phyloP scores from a whole-genome alignment of 2,329 filamentous ascomycete genomes.

The Penicillium rolfsii region DNA sequence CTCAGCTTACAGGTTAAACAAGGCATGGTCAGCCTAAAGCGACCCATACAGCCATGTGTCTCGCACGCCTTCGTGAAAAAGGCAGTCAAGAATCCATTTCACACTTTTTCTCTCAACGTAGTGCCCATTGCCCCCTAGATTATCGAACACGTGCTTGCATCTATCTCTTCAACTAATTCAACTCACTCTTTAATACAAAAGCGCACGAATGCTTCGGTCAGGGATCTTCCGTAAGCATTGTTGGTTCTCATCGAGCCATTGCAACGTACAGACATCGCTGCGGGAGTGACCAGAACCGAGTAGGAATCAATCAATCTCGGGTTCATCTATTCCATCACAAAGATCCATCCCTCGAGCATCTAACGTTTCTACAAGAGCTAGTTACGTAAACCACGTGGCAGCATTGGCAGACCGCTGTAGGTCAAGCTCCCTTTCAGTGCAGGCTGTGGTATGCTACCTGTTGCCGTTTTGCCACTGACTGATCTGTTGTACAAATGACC shows the following conservation, averaged over 20 bases:
- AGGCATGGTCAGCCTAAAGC: slow-evolving; percentile 12
- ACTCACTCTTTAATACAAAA: slow-evolving; percentile 9
- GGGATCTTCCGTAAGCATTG: slow-evolving; percentile 3
- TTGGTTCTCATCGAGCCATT: neutral
- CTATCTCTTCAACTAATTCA: slow-evolving; percentile 8
- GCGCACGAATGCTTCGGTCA: slow-evolving; percentile 2
- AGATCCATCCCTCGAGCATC: too few relatives aligned
- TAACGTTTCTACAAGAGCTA: too few relatives aligned
- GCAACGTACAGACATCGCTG: too few relatives aligned
- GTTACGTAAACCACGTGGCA: too few relatives aligned
- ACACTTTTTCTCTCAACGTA: neutral
- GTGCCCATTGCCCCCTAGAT: slow-evolving; percentile 3
- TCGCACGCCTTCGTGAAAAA: slow-evolving; percentile 14
- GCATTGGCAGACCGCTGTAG: too few relatives aligned
- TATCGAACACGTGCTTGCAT: slow-evolving; percentile 8
- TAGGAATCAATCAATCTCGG: too few relatives aligned
- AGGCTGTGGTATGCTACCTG: too few relatives aligned
- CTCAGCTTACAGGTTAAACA: neutral
- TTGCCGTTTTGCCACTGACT: too few relatives aligned
- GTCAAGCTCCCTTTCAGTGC: too few relatives aligned
- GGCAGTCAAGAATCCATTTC: neutral
- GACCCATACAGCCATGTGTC: slow-evolving; percentile 14
- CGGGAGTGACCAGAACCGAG: too few relatives aligned
- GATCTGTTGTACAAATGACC: too few relatives aligned
- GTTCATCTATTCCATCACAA: too few relatives aligned